Percentiles rank a stretch among this genome's conserved stretches.
phyloP scores from a whole-genome alignment of 2,329 filamentous ascomycete genomes.

The Sporothrix mexicana region DNA sequence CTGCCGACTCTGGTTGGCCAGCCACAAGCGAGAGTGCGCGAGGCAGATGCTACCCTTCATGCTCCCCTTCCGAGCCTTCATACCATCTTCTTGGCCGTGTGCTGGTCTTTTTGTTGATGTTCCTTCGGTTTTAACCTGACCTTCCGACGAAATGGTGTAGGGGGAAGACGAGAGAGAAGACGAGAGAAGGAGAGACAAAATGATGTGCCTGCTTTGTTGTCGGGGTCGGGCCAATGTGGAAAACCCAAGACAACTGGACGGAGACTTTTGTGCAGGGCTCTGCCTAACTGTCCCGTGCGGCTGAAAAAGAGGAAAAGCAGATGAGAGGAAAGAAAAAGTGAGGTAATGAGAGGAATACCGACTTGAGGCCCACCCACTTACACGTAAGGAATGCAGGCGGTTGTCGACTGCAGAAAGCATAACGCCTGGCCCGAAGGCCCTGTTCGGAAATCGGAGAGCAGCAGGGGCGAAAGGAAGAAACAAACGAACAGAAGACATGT shows the following conservation, averaged over 20 bases:
- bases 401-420: not conserved
- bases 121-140: too few species aligned
- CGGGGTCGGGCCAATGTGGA: too few species aligned
- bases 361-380: not conserved
- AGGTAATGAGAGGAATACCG: too few species aligned
- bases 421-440: not conserved
- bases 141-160: not conserved
- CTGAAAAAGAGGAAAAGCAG: constrained; percentile 5
- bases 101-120: too few species aligned
- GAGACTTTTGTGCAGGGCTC: not conserved
- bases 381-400: not conserved
- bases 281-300: constrained; percentile 1
- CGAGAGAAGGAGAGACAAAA: too few species aligned
- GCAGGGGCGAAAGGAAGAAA: not conserved
- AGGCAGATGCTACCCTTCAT: constrained; percentile 19
- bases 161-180: not conserved
- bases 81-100: too few species aligned
- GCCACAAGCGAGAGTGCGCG: constrained; percentile 25
- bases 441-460: not conserved
- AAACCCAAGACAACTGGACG: not conserved
- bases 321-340: not conserved
- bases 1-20: constrained; percentile 12
- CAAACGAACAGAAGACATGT: not conserved
- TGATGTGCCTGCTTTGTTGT: too few species aligned
- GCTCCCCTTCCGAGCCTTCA: not conserved